These are phyloP conservation scores for Dioszegia aurantiaca DNA, from an alignment of 768 basidiomycete species.

Conservation along the genomic window DNA sequence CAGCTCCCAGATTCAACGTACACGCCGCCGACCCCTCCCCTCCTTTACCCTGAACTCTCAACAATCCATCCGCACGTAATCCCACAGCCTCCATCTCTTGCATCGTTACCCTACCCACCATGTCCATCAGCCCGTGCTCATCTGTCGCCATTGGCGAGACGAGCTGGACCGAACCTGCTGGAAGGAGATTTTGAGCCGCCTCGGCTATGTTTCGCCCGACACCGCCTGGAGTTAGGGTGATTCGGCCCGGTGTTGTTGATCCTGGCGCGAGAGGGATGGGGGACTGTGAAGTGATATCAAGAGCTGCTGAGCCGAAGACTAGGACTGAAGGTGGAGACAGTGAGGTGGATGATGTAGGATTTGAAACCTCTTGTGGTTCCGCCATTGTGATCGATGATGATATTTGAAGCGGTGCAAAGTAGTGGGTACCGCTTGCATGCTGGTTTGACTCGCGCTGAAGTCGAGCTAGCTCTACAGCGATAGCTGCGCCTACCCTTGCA, in stretches of 20 bases:
- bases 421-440: constrained; percentile 31
- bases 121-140: constrained; percentile 50
- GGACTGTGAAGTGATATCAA: constrained; percentile 67
- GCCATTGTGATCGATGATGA: too few species aligned
- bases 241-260: constrained; percentile 76
- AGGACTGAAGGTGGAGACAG: constrained; percentile 55
- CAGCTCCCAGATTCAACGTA: constrained; percentile 72
- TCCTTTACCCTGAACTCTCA: constrained; percentile 47
- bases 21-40: constrained; percentile 71
- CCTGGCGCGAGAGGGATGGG: constrained; percentile 55
- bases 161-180: constrained; percentile 56
- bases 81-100: constrained; percentile 63
- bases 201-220: constrained; percentile 96
- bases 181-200: constrained; percentile 68
- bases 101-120: constrained; percentile 64
- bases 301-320: constrained; percentile 79
- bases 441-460: constrained; percentile 49
- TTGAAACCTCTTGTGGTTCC: too few species aligned
- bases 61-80: constrained; percentile 76
- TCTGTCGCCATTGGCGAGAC: constrained; percentile 62
- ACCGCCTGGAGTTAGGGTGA: constrained; percentile 74
- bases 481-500: constrained; percentile 64
- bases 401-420: too few species aligned
- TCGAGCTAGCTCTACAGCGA: constrained; percentile 61
- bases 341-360: too few species aligned